Evolutionary conservation across 257 asterid species (phyloP).

Genomic region (Knoxia roxburghii): DNA sequence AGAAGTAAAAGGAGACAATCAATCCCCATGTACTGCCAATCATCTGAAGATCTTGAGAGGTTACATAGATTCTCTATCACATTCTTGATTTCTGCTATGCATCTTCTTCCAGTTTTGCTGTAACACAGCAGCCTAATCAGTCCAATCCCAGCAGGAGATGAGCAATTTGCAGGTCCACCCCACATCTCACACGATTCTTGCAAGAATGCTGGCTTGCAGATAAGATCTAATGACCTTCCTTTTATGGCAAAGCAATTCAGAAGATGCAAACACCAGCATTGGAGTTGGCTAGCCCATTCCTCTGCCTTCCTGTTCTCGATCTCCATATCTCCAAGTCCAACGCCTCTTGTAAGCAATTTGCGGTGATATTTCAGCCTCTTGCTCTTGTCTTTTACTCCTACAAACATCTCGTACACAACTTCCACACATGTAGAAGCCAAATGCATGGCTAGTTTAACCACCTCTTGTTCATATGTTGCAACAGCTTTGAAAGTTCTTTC

Average conservation of each 20-base stretch:
- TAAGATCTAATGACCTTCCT: conserved; percentile 45
- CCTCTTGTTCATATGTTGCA: conserved; percentile 41
- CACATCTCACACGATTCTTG: conserved; percentile 56
- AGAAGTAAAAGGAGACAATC: conserved; percentile 75
- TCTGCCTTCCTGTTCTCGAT: conserved; percentile 65
- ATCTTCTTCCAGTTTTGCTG: conserved; percentile 49
- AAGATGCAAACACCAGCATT: conserved; percentile 79
- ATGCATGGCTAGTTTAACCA: conserved; percentile 41
- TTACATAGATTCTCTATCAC: conserved; percentile 57
- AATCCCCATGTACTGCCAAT: conserved; percentile 81
- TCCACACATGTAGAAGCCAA: conserved; percentile 57
- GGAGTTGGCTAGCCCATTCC: conserved; percentile 87
- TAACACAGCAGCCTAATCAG: conserved; percentile 60
- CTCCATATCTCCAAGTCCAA: conserved; percentile 50
- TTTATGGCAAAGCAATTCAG: conserved; percentile 68
- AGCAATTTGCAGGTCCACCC: conserved; percentile 59
- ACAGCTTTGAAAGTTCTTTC: conserved; percentile 43
- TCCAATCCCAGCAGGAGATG: conserved; percentile 70
- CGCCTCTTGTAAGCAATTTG: conserved; percentile 62
- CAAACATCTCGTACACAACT: conserved; percentile 44
- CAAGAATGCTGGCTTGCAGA: conserved; percentile 47
- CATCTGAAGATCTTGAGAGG: conserved; percentile 67
- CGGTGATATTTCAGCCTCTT: conserved; percentile 44
- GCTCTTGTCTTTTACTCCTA: conserved; percentile 36
- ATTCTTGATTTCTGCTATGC: conserved; percentile 36